These are phyloP conservation scores for Ustilago cynodontis DNA, from an alignment of 1,284 basidiomycete genomes.

Conservation along the genomic window DNA sequence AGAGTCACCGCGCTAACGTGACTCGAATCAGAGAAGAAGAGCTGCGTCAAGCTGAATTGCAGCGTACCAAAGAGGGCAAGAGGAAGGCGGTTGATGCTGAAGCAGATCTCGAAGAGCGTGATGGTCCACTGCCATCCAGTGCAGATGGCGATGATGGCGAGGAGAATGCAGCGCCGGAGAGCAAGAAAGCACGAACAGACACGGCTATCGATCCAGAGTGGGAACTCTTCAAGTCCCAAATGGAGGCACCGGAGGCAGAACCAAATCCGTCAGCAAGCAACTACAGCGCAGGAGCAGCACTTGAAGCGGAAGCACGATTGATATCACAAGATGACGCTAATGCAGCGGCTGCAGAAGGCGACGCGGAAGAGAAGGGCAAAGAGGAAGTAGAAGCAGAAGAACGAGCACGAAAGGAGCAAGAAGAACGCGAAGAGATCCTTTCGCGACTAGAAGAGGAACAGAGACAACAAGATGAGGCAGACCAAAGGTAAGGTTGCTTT, in stretches of 20 bases:
- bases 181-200: conserved; percentile 26
- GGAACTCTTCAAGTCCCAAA: conserved; percentile 57
- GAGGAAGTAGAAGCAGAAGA: conserved; percentile 46
- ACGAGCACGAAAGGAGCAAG: conserved; percentile 46
- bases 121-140: background rate
- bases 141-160: background rate
- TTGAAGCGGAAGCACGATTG: conserved; percentile 56
- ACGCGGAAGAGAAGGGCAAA: conserved; percentile 20
- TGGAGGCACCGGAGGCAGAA: conserved; percentile 20
- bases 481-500: conserved; percentile 54
- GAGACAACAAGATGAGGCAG: conserved; percentile 59
- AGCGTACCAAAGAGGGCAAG: conserved; percentile 44
- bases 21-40: conserved; percentile 32
- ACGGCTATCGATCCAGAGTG: conserved; percentile 54
- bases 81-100: conserved; percentile 36
- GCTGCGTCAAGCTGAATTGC: conserved; percentile 25
- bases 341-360: conserved; percentile 2
- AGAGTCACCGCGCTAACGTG: conserved; percentile 48
- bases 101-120: background rate
- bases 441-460: conserved; percentile 61
- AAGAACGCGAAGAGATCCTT: conserved; percentile 58
- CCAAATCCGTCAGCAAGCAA: background rate
- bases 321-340: conserved; percentile 13
- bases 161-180: conserved; percentile 2
- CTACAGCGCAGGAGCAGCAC: conserved; percentile 37